A percentile compares a stretch with the other conserved stretches of the same genome.
Evolutionary conservation across 257 asterid species (phyloP).

Genomic region (Plantago elongata): DNA sequence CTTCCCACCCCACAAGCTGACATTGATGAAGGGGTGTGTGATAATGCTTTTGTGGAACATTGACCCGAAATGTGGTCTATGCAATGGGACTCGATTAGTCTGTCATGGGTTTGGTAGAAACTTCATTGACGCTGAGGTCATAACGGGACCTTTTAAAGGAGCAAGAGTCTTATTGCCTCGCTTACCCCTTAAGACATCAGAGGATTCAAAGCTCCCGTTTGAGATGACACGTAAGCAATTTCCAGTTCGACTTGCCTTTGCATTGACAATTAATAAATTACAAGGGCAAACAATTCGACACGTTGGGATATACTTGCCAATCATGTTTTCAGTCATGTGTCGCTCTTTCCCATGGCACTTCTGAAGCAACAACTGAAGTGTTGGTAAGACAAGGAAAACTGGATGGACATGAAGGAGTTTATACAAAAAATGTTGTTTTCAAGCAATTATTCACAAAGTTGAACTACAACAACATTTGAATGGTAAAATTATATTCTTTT

Average conservation of each 20-base stretch:
- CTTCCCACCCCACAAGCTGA: too few relatives aligned
- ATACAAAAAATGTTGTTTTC: neutral
- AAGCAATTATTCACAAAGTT: too few relatives aligned
- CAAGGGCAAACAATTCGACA: neutral
- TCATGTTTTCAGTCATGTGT: too few relatives aligned
- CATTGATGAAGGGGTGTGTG: too few relatives aligned
- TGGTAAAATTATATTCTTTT: too few relatives aligned
- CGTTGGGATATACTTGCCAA: neutral
- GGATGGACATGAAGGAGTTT: constrained; percentile 1
- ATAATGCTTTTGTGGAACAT: neutral
- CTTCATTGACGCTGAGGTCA: neutral
- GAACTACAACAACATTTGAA: too few relatives aligned
- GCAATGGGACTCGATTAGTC: neutral
- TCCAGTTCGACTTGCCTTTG: neutral
- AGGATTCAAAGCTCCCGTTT: neutral
- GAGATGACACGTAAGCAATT: neutral
- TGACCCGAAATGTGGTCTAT: neutral
- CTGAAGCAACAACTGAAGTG: neutral
- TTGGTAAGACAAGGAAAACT: too few relatives aligned
- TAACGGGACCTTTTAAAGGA: neutral
- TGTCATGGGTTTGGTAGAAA: too few relatives aligned
- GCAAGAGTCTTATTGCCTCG: neutral
- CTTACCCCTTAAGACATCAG: neutral
- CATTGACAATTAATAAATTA: too few relatives aligned
- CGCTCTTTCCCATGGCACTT: neutral